Evolutionary conservation across 495 filamentous ascomycete genomes (phyloP).

Genomic region (Neurospora sp.): DNA sequence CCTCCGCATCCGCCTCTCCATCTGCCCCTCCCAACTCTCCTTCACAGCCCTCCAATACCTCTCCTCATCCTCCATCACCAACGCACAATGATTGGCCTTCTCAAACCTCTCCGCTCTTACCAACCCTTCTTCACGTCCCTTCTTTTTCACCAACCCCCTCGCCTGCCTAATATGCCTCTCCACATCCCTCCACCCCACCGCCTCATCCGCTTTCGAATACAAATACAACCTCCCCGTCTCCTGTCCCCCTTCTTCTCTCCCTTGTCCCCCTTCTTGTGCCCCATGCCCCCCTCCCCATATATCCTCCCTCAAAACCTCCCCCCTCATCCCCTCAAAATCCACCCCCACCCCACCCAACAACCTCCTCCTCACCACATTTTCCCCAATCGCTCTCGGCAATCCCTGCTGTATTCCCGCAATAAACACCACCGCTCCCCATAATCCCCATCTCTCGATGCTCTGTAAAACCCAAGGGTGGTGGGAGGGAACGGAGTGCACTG

Average conservation of each 20-base stretch:
- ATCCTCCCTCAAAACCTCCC: constrained; percentile 13
- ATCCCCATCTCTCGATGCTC: background rate
- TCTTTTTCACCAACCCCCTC: background rate
- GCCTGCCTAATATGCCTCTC: constrained; percentile 14
- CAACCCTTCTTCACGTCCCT: constrained; percentile 8
- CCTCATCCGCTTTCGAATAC: constrained; percentile 25
- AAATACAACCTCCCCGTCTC: constrained; percentile 19
- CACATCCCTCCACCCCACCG: constrained; percentile 25
- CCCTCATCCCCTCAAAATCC: constrained; percentile 13
- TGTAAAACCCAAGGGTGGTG: background rate
- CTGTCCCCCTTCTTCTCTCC: constrained; percentile 14
- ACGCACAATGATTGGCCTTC: constrained; percentile 24
- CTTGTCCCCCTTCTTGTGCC: no score
- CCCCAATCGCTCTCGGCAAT: constrained; percentile 12
- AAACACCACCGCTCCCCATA: background rate
- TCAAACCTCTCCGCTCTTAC: background rate
- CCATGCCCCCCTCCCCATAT: constrained; percentile 10
- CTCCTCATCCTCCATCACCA: constrained; percentile 11
- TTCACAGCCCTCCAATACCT: constrained; percentile 17
- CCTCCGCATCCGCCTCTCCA: background rate
- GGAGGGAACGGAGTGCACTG: background rate
- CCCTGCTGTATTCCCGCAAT: constrained; percentile 14
- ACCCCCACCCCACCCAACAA: constrained; percentile 15
- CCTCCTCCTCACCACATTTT: constrained; percentile 9
- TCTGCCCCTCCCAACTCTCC: constrained; percentile 13